Conservation (phyloP, 2,329 filamentous ascomycete genomes). For the Ceratocystis ficicola region DNA sequence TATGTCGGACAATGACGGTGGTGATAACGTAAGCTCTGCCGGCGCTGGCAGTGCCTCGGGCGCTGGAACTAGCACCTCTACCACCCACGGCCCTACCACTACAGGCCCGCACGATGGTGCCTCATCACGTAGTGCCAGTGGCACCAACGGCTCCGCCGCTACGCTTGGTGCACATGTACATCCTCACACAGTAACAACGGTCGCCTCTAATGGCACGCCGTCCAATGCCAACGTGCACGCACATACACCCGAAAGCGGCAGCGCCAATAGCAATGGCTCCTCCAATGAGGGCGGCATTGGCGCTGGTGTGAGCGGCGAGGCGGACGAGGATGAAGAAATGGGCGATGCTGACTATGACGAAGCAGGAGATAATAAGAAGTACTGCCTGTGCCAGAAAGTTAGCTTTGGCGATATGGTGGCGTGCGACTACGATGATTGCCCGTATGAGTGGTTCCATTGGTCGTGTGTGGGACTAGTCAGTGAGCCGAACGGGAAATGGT, state of each 20-base stretch:
- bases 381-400: constrained; percentile 72
- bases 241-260: background rate
- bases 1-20: constrained; percentile 36
- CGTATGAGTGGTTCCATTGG: constrained; percentile 84
- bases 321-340: constrained; percentile 44
- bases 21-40: constrained; percentile 31
- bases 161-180: background rate
- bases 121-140: background rate
- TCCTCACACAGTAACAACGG: background rate
- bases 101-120: background rate
- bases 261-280: background rate
- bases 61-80: background rate
- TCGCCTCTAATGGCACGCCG: constrained; percentile 18
- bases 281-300: constrained; percentile 22
- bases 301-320: constrained; percentile 29
- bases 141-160: constrained; percentile 1
- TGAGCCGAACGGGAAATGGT: constrained; percentile 56
- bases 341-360: constrained; percentile 54
- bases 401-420: constrained; percentile 83
- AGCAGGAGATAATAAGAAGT: constrained; percentile 65
- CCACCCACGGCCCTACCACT: constrained; percentile 29
- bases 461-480: constrained; percentile 56
- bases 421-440: constrained; percentile 72
- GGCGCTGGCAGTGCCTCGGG: constrained; percentile 33
- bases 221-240: too few relatives aligned